phyloP scores from a whole-genome alignment of 106 monocot species.

The Phalaenopsis aphrodite region DNA sequence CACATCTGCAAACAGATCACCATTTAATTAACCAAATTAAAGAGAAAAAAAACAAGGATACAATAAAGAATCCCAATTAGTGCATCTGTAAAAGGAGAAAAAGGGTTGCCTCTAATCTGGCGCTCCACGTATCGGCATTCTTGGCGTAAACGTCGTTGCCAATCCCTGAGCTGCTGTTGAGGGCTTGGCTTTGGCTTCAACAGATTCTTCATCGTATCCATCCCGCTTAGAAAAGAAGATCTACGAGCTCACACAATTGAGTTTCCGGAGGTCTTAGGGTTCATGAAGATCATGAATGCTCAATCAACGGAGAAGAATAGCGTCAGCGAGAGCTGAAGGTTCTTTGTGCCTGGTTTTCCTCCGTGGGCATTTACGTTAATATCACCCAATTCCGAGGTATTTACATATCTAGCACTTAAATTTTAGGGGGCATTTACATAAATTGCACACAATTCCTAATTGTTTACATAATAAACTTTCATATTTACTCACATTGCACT shows the following conservation, averaged over 20 bases:
- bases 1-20: constrained; percentile 46
- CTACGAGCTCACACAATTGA: neutral
- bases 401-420: no score
- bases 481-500: no score
- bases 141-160: constrained; percentile 94
- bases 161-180: constrained; percentile 78
- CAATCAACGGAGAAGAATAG: no score
- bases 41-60: neutral
- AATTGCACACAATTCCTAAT: no score
- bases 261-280: neutral
- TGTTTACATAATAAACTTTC: no score
- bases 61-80: neutral
- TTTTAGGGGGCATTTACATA: no score
- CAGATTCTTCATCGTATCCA: constrained; percentile 83
- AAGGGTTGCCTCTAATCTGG: constrained; percentile 67
- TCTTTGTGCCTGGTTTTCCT: no score
- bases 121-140: constrained; percentile 87
- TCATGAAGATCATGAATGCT: neutral
- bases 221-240: constrained; percentile 10
- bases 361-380: no score
- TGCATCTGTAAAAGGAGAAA: neutral
- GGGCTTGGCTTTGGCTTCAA: constrained; percentile 75
- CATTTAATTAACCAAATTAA: neutral
- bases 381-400: no score
- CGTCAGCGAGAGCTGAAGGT: no score